Evolutionary conservation across 176 grass and related monocot genomes (phyloP).

Genomic region (Aegilops tauschii): DNA sequence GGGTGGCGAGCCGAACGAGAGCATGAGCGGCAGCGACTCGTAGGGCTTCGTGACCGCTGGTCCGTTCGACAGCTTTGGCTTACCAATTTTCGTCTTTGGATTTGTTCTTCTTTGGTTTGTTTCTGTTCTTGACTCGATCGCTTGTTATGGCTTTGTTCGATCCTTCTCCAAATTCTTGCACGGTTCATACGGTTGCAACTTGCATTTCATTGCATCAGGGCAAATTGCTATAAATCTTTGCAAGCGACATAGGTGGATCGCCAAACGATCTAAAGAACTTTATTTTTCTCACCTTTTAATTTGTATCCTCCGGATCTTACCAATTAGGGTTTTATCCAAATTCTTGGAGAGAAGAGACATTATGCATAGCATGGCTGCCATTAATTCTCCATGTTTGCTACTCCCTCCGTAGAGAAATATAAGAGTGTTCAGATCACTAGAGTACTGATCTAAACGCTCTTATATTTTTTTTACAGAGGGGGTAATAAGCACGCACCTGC

Average conservation of each 20-base stretch:
- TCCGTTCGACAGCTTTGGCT: constrained; percentile 1
- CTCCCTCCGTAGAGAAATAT: too few relatives aligned
- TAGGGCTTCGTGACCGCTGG: constrained; percentile 45
- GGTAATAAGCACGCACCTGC: too few relatives aligned
- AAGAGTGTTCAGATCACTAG: too few relatives aligned
- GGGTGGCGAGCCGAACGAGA: constrained; percentile 54
- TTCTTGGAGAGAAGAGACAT: not conserved
- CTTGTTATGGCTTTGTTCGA: not conserved
- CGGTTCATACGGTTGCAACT: constrained; percentile 20
- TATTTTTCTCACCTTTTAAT: too few relatives aligned
- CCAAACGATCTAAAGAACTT: not conserved
- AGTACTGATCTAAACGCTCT: too few relatives aligned
- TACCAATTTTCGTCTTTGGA: constrained; percentile 2
- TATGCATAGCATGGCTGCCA: not conserved
- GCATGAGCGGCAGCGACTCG: constrained; percentile 72
- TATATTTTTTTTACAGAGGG: too few relatives aligned
- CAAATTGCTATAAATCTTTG: not conserved
- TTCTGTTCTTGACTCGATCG: constrained; percentile 14
- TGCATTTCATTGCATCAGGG: constrained; percentile 11
- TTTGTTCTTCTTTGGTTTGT: constrained; percentile 34
- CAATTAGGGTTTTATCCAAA: constrained; percentile 3
- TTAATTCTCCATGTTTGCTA: not conserved
- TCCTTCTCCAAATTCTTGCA: constrained; percentile 6
- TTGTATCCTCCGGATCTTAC: not conserved
- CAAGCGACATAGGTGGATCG: not conserved